These are phyloP conservation scores for Alternaria sp. DNA, from an alignment of 2,329 filamentous ascomycete genomes.

Conservation along the genomic window DNA sequence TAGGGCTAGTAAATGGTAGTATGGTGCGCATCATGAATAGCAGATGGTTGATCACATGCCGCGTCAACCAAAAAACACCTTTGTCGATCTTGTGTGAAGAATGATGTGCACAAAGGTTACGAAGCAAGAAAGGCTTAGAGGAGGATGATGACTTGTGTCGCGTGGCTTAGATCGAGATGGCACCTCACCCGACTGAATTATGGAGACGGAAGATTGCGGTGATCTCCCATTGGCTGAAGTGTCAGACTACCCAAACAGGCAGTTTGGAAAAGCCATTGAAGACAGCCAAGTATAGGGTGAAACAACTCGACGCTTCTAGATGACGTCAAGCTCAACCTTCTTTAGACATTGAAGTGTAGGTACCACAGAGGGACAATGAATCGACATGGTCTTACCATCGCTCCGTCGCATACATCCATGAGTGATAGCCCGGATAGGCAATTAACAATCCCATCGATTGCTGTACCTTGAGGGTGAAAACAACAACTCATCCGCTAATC, in stretches of 20 bases:
- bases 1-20: neutral
- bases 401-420: neutral
- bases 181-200: neutral
- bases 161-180: neutral
- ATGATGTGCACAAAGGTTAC: neutral
- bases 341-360: neutral
- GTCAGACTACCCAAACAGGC: neutral
- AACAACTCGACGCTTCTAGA: neutral
- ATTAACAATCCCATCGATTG: neutral
- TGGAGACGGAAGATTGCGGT: neutral
- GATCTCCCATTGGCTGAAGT: neutral
- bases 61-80: neutral
- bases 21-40: neutral
- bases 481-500: neutral
- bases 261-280: neutral
- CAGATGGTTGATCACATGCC: too few relatives aligned
- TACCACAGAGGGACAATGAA: neutral
- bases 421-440: neutral
- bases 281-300: neutral
- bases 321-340: neutral
- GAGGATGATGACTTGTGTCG: constrained; percentile 3
- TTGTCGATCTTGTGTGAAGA: neutral
- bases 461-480: neutral
- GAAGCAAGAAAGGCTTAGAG: constrained; percentile 1
- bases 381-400: neutral